phyloP scores from a whole-genome alignment of 106 monocot species.

The Acorus calamus region DNA sequence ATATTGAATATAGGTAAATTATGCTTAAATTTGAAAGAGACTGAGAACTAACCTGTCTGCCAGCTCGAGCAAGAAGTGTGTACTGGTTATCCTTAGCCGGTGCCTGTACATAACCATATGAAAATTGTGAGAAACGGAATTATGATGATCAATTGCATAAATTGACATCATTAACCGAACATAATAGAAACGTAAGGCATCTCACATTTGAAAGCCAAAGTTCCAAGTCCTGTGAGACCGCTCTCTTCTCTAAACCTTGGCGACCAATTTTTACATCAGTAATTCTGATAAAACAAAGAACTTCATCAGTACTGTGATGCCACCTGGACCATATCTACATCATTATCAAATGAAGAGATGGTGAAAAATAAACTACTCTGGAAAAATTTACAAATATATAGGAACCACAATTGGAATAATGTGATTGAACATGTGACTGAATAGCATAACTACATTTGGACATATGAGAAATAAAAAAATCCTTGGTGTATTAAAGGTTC shows the following conservation, averaged over 20 bases:
- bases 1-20: too few relatives aligned
- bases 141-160: background rate
- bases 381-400: too few relatives aligned
- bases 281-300: slow-evolving; percentile 39
- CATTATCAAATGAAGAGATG: too few relatives aligned
- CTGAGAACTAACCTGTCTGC: slow-evolving; percentile 62
- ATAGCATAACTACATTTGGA: too few relatives aligned
- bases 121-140: background rate
- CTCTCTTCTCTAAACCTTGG: slow-evolving; percentile 90
- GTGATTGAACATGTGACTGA: too few relatives aligned
- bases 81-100: slow-evolving; percentile 81
- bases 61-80: slow-evolving; percentile 93
- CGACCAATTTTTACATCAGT: slow-evolving; percentile 70
- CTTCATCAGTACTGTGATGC: too few relatives aligned
- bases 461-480: too few relatives aligned
- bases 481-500: too few relatives aligned
- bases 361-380: too few relatives aligned
- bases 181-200: background rate
- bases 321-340: too few relatives aligned
- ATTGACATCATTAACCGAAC: background rate
- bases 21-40: too few relatives aligned
- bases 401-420: too few relatives aligned
- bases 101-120: slow-evolving; percentile 22
- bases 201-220: slow-evolving; percentile 97
- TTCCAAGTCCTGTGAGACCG: slow-evolving; percentile 95